Evolutionary conservation across 2,329 filamentous ascomycete species (phyloP).

Genomic region (Sclerotinia nivalis): DNA sequence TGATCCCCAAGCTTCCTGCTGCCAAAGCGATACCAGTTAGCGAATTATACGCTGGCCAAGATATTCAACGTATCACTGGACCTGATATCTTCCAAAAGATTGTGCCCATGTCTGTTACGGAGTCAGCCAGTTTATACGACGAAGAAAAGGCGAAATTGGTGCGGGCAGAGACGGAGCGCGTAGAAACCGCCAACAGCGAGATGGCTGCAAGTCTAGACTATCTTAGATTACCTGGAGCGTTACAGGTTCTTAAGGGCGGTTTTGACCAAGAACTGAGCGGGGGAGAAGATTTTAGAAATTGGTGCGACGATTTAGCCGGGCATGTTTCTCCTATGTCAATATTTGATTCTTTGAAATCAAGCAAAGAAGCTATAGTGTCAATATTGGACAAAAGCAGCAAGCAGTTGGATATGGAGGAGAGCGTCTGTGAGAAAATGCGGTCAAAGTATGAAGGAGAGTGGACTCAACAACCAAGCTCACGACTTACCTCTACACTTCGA

Average conservation of each 20-base stretch:
- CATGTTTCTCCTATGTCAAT: slow-evolving; percentile 77
- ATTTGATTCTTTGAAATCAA: slow-evolving; percentile 75
- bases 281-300: slow-evolving; percentile 87
- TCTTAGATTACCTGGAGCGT: slow-evolving; percentile 80
- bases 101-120: slow-evolving; percentile 91
- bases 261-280: slow-evolving; percentile 86
- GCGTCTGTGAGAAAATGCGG: slow-evolving; percentile 98
- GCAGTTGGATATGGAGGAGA: slow-evolving; percentile 94
- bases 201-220: slow-evolving; percentile 96
- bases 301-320: slow-evolving; percentile 90
- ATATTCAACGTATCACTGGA: slow-evolving; percentile 94
- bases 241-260: slow-evolving; percentile 90
- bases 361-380: slow-evolving; percentile 72
- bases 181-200: slow-evolving; percentile 89
- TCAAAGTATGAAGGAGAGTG: slow-evolving; percentile 95
- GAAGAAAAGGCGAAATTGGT: slow-evolving; percentile 98
- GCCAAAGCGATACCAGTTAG: slow-evolving; percentile 97
- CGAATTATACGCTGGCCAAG: slow-evolving; percentile 94
- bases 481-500: slow-evolving; percentile 82
- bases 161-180: slow-evolving; percentile 88
- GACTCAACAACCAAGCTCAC: slow-evolving; percentile 94
- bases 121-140: slow-evolving; percentile 94
- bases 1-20: slow-evolving; percentile 87
- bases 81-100: slow-evolving; percentile 97
- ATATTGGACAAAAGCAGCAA: slow-evolving; percentile 79